Conservation (phyloP, 2,329 filamentous ascomycete species). For the Phialemonium atrogriseum region DNA sequence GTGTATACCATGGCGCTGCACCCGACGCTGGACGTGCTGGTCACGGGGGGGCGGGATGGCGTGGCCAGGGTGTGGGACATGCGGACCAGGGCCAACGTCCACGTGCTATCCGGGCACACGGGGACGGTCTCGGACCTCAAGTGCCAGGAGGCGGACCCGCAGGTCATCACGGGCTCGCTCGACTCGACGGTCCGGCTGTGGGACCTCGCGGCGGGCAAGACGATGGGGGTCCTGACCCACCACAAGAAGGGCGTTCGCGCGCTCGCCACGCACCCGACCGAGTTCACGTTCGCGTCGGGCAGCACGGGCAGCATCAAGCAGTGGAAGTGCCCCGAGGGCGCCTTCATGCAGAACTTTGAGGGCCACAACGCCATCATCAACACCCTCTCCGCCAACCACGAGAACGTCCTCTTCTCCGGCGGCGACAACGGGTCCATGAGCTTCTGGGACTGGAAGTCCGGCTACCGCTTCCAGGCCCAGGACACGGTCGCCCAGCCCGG, state of each 20-base stretch:
- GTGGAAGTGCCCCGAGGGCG: slow-evolving; percentile 97
- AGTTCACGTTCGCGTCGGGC: slow-evolving; percentile 93
- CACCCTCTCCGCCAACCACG: slow-evolving; percentile 83
- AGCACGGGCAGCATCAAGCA: slow-evolving; percentile 95
- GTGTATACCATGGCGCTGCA: slow-evolving; percentile 93
- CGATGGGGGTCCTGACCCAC: slow-evolving; percentile 91
- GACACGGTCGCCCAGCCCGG: slow-evolving; percentile 93
- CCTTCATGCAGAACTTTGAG: slow-evolving; percentile 98
- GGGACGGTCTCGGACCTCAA: slow-evolving; percentile 82
- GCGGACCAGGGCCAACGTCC: slow-evolving; percentile 90
- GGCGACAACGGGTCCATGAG: slow-evolving; percentile 93
- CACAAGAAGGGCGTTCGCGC: slow-evolving; percentile 96
- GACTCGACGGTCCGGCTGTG: slow-evolving; percentile 88
- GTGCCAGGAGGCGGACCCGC: slow-evolving; percentile 93
- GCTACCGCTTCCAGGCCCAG: slow-evolving; percentile 80
- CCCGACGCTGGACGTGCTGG: slow-evolving; percentile 86
- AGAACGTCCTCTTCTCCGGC: slow-evolving; percentile 91
- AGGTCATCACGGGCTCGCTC: slow-evolving; percentile 88
- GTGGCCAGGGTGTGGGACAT: slow-evolving; percentile 98
- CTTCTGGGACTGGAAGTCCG: slow-evolving; percentile 99
- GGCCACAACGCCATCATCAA: slow-evolving; percentile 97
- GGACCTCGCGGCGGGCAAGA: slow-evolving; percentile 94
- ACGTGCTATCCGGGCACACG: slow-evolving; percentile 86
- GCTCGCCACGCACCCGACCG: slow-evolving; percentile 75
- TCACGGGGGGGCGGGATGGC: slow-evolving; percentile 90